phyloP scores from a whole-genome alignment of 148 eudicot species.

The Vaccinium vitisidaea region DNA sequence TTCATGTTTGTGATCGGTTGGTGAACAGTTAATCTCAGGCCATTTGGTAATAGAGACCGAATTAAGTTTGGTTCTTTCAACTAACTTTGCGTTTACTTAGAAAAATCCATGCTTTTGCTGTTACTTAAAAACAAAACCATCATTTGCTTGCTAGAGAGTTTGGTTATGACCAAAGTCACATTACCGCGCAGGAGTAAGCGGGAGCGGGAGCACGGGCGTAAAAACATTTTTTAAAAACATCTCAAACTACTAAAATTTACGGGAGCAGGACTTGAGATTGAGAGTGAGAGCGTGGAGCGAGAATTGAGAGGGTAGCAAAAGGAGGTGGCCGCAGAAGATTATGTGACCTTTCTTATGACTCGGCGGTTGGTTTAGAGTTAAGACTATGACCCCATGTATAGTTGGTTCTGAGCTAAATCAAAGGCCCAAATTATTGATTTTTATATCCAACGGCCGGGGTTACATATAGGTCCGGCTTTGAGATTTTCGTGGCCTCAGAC shows the following conservation, averaged over 20 bases:
- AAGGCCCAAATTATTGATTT: not conserved
- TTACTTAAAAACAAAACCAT: not conserved
- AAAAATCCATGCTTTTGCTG: not conserved
- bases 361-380: not conserved
- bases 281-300: not conserved
- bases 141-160: not conserved
- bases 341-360: not conserved
- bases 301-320: not conserved
- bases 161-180: not conserved
- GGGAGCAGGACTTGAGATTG: not conserved
- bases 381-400: not conserved
- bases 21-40: not conserved
- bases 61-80: not conserved
- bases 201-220: not conserved
- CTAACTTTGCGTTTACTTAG: not conserved
- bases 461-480: not conserved
- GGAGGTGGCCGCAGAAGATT: not conserved
- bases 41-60: not conserved
- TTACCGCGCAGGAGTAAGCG: not conserved
- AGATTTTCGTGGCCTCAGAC: no score
- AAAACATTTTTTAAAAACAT: not conserved
- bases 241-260: not conserved
- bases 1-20: not conserved
- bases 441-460: not conserved
- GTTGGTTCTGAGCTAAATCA: not conserved